Evolutionary conservation across 768 basidiomycete genomes (phyloP), one percentile per base, ranked within the genome.

Genomic region (Trametopsis cervina): DNA sequence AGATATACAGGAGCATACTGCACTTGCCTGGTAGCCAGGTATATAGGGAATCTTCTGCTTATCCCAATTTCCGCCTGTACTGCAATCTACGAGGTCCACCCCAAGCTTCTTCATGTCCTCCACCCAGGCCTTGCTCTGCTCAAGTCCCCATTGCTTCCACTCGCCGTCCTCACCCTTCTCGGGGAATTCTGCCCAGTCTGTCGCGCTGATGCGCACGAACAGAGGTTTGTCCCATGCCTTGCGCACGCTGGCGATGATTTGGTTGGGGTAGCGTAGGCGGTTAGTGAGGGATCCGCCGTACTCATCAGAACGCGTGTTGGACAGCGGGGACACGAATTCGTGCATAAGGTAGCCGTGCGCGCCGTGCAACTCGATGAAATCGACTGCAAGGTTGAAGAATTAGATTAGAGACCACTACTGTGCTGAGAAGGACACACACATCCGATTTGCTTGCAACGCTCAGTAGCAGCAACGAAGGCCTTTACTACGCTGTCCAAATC

Each of bases 251-350:
- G 73, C 58, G 40, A 78, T 63, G 38, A 91, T 52, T 37, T 78
- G 77, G 26, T 89, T 69, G 2, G 83, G 73, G 52, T 78, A 77
- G 21, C 86, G 79, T 49, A 87, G 61, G 26, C 89, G 78, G 68
- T 90, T 89, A 54, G 81, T 79, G 27, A 91, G 69, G 6, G 73
- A 63, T 2, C 89, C 89, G 10, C 89, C 89, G 58, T 83, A 89
- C 23, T 67, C 37, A 63, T 92, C 91, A 5, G 71, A 72, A 25
- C 88, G 81, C 4, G 61, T 63, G 69, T 93, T 91, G 12, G 83
- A 84, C 24, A 89, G 61, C 1, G 89, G 89, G 2, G 85, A 87
- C 9, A 83, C 59, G 65, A 90, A 92, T 17, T 69, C 60, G 60
- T 81, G 76, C 1, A 83, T 25, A n/a, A 86, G 74, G 58, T 84